Evolutionary conservation across 2,329 filamentous ascomycete species (phyloP), one percentile per base, ranked within the genome.

Genomic region (Pestalotiopsis sp.): DNA sequence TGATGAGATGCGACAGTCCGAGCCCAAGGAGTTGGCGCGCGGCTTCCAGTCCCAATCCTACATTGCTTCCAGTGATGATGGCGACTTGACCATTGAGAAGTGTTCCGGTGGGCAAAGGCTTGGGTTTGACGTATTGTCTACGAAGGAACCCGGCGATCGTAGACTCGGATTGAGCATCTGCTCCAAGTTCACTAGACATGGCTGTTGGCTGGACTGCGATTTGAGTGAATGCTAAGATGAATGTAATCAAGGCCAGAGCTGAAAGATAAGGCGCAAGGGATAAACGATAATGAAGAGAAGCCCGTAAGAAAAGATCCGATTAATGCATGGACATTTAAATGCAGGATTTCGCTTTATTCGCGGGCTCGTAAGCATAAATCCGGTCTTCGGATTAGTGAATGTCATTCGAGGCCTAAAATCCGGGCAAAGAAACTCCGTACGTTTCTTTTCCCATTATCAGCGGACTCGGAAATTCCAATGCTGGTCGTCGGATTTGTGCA

Each of bases 11-110:
- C 4, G 76, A 76, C 9, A 83, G 73, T 0, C 76, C 73, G 41
- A 80, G 76, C 2, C 74, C 69, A 3, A 82, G 76, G 45, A 86
- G 77, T 68, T 85, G 80, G 0, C 77, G 74, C 6, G 78, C 78
- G 2, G 78, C 72, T 74, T 85, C 83, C n/a, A 84, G 73, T 4
- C 85, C 85, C 0, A 86, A 73, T 0, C 85, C 84, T 4, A 70
- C 75, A 68, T 85, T 86, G 27, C 78, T 74, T 1, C 84, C 84
- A 0, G 84, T 85, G 11, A 86, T 75, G 56, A 86, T 81, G 58
- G 80, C 81, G 1, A 78, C 78, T 71, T 83, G 75, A 9, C 78
- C 79, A 0, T 72, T 70, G 66, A 82, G 73, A 61, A 72, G 2
- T 2, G 70, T 73, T 23, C 38, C n/a, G 12, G 9, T 25, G 27